Base-by-base conservation (phyloP, 257 asterid genomes). In the Solanum neorickii region DNA sequence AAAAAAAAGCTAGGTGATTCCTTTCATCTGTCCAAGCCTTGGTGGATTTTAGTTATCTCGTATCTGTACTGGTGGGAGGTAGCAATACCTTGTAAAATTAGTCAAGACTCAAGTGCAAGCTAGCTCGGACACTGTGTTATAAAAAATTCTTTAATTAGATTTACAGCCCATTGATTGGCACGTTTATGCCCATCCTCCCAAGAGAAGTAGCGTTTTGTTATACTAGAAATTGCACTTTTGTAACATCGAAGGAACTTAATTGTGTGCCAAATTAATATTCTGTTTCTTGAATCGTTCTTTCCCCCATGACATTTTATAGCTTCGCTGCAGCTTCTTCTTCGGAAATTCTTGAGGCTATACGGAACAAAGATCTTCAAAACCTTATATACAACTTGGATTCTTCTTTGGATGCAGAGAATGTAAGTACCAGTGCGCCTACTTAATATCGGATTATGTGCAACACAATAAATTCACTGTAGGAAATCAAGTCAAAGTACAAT, bases 301-400 rank as follows among this genome's bases (percentile, higher is more conserved):
- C 69, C 29, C 31, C 20, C 3, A 3, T 29, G 29, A 49, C 44
- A 20, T 49, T 52, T 46, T 49, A 41, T 82, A 82, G 85, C 69
- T 80, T 84, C n/a, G 16, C 29, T 87, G 92, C 93, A 95, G 98
- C 97, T 84, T 87, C 94, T 25, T 94, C 95, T 23, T 82, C 86
- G 80, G 96, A 95, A 89, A 95, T 95, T 31, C 91, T 92, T 23
- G 94, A 93, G 83, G 88, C 92, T 21, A 4, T 93, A 52, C 91
- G 92, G 92, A 91, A 90, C 65, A 91, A 93, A 89, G 91, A 90
- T 88, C 94, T 95, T 80, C 96, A 89, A 89, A 94, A 90, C 84
- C 91, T 94, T 23, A 87, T 95, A 90, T 59, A 37, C 85, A 47
- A 77, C 75, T 85, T 95, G 47, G 94, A 92, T 86, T 87, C 88